Evolutionary conservation across 106 monocot genomes (phyloP), one percentile per base, ranked within the genome.

Genomic region (Acanthochlamys bracteata): DNA sequence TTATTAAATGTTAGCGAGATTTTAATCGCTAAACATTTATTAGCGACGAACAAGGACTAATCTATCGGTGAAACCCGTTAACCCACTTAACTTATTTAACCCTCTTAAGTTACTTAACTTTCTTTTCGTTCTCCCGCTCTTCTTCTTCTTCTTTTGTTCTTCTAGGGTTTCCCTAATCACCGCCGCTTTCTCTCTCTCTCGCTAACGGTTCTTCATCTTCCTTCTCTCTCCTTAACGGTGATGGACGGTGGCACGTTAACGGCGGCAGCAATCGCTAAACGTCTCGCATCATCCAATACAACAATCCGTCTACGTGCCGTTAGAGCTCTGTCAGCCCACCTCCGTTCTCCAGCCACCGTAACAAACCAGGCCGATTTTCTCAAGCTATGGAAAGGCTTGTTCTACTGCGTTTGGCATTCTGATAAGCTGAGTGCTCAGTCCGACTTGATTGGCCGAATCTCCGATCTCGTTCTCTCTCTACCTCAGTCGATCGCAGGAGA

Each of bases 331-430:
- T 27, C 59, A 8, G 25, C 62, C 4, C 56, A 71, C 4, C 10
- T 76, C 63, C 42, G 74, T 10, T 25, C 72, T 41, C 26, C 53
- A 14, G 25, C 52, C 40, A 24, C 58, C 45, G 64, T 72, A 42
- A 65, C 88, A 43, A 78, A 80, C 56, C 15, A 12, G 2, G 68
- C 66, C 55, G 88, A 87, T 40, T 91, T 98, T 69, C 61, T 88
- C 60, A 98, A 98, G 96, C 78, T 91, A 71, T 98, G 96, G 96
- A 98, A 98, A 69, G 96, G 96, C 22, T 76, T 98, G 53, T 98
- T 98, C 83, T 98, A 79, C 82, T 88, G 88, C 64, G 62, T 91
- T 22, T 98, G 96, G 96, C 96, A 98, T 73, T 59, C 85, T 64
- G 96, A 98, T 72, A 91, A 82, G 71, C 74, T 72, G 49, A 75